These are phyloP conservation scores for Diplocarpon mali DNA, from an alignment of 2,329 filamentous ascomycete species.

Conservation along the genomic window DNA sequence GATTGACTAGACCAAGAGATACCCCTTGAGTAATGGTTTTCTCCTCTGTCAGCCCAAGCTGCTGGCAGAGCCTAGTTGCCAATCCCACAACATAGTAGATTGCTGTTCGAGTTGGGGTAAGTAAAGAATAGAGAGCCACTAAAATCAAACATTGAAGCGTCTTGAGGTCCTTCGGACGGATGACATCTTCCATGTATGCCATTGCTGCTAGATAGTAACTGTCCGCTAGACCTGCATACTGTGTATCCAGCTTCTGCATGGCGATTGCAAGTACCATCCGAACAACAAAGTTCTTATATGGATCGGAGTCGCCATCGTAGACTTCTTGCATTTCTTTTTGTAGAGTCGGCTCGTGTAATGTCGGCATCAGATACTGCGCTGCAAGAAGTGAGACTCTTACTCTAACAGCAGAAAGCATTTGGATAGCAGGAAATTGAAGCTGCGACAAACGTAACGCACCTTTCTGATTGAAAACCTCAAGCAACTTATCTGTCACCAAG, in stretches of 20 bases:
- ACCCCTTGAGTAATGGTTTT: constrained; percentile 62
- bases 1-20: constrained; percentile 48
- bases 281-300: constrained; percentile 79
- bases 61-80: constrained; percentile 78
- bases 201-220: constrained; percentile 90
- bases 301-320: constrained; percentile 62
- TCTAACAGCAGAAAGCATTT: background rate
- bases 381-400: constrained; percentile 12
- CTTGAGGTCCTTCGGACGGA: constrained; percentile 79
- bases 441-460: constrained; percentile 36
- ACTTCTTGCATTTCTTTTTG: constrained; percentile 68
- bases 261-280: constrained; percentile 92
- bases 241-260: constrained; percentile 79
- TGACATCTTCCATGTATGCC: constrained; percentile 68
- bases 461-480: constrained; percentile 80
- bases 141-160: constrained; percentile 83
- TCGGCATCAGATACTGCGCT: constrained; percentile 84
- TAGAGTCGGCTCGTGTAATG: constrained; percentile 75
- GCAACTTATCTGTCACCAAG: constrained; percentile 62
- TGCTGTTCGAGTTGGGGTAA: constrained; percentile 84
- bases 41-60: constrained; percentile 78
- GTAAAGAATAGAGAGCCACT: constrained; percentile 80
- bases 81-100: constrained; percentile 90
- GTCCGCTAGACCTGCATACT: constrained; percentile 88
- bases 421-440: too few relatives aligned